Base-by-base conservation (phyloP, 2,329 filamentous ascomycete genomes). In the Beauveria medogensis region DNA sequence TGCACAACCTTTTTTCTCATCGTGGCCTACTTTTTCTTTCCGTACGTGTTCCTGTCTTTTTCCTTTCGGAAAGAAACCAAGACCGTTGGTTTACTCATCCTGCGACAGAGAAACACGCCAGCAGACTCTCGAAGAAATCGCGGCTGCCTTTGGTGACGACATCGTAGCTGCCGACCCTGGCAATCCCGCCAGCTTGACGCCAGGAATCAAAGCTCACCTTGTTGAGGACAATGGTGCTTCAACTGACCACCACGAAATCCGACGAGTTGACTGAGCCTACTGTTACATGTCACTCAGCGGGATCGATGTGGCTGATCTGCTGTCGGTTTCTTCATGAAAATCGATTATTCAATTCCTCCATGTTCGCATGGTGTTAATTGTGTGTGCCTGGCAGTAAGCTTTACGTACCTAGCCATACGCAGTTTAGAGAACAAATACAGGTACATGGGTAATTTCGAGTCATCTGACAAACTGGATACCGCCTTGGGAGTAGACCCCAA, bases 11-110 rank as follows among this genome's bases (percentile, higher is more conserved):
- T 83, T 70, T 84, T 82, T 70, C 66, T 83, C 0, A 69, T 75
- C 2, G 64, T 83, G 26, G 80, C 78, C 0, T 84, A 80, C 67
- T 74, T 82, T 55, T 83, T 78, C 67, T 84, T 82, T 69, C 81
- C 81, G 60, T 59, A 30, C 18, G 60, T 28, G 12, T 18, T 4
- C 51, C 28, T 6, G 3, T 24, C 16, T 20, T 34, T 34, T 12
- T 34, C 3, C 10, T 34, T 34, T 34, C 1, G 4, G 10, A 12
- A 16, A 22, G 8, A 41, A 40, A 5, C 28, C 28, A 24, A 16
- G 22, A 51, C 30, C 2, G 24, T n/a, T 16, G 1, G 12, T 9
- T 50, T 12, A 41, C n/a, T 20, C 1, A 43, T 30, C 16, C 3
- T 20, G 10, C 10, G 3, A 40, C 9, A 62, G 60, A 70, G 78